Percentiles rank a stretch among this genome's conserved stretches.
These are phyloP conservation scores for Punctularia strigosozonata DNA, from an alignment of 768 basidiomycete species.

Conservation along the genomic window DNA sequence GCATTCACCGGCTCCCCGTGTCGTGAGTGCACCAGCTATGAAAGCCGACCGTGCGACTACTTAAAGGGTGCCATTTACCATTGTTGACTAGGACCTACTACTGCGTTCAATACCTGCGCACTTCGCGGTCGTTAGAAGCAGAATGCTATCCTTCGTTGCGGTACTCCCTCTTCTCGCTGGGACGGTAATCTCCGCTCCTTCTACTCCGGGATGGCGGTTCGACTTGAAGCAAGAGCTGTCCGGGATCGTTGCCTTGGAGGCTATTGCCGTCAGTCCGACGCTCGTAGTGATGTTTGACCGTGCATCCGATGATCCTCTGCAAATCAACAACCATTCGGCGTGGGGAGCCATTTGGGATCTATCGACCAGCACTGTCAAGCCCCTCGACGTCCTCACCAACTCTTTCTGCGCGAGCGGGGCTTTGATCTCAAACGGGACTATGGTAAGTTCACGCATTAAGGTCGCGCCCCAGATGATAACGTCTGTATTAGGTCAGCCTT, in stretches of 20 bases:
- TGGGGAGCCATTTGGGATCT: constrained; percentile 16
- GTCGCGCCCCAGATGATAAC: neutral
- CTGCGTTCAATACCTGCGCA: no score
- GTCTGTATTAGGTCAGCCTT: constrained; percentile 10
- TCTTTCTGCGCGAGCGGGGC: constrained; percentile 22
- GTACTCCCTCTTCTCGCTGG: no score
- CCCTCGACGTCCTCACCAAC: constrained; percentile 18
- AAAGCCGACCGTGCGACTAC: no score
- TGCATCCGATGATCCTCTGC: constrained; percentile 10
- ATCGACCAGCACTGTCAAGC: constrained; percentile 9
- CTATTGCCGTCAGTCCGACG: constrained; percentile 14
- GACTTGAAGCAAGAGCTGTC: constrained; percentile 9
- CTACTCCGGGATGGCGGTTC: constrained; percentile 10
- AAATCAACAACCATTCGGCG: constrained; percentile 12
- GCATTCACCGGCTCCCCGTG: no score
- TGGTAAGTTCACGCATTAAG: constrained; percentile 10
- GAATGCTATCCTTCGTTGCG: no score
- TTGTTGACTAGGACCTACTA: no score
- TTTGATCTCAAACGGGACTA: constrained; percentile 21
- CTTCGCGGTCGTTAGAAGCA: no score
- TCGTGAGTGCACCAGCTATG: no score
- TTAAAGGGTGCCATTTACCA: no score
- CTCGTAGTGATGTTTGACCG: constrained; percentile 14
- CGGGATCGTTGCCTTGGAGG: constrained; percentile 13
- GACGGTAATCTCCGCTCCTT: no score